Evolutionary conservation across 805 yeast species (phyloP).

Genomic region (Monosporozyma unispora): DNA sequence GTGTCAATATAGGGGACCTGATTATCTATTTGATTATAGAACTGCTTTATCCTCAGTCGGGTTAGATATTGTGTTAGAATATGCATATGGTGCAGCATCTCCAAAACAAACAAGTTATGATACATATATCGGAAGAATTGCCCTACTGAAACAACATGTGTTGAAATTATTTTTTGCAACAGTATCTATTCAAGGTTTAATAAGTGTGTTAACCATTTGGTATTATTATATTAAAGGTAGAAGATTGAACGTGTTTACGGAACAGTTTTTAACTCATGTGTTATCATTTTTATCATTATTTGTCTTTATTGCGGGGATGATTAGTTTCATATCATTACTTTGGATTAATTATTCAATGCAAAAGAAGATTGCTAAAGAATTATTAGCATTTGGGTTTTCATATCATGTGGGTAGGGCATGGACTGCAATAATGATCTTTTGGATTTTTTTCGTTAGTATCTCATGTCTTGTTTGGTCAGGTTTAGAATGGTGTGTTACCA

Average conservation of each 20-base stretch:
- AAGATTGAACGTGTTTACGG: conserved; percentile 14
- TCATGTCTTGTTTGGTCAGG: conserved; percentile 28
- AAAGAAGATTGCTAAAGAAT: conserved; percentile 16
- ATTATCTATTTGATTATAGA: conserved; percentile 24
- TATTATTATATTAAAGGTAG: conserved; percentile 23
- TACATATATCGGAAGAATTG: conserved; percentile 4
- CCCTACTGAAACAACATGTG: conserved; percentile 12
- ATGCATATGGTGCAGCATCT: conserved; percentile 17
- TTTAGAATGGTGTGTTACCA: conserved; percentile 28
- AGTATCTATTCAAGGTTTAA: conserved; percentile 7
- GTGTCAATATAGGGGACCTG: conserved; percentile 14
- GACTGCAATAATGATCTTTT: conserved; percentile 19
- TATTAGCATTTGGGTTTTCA: conserved; percentile 22
- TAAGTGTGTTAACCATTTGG: conserved; percentile 14
- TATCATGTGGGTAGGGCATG: conserved; percentile 20
- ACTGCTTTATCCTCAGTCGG: conserved; percentile 18
- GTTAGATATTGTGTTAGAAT: conserved; percentile 23
- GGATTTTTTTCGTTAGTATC: conserved; percentile 14
- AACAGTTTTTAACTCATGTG: conserved; percentile 16
- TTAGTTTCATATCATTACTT: conserved; percentile 12
- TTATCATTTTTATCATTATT: conserved; percentile 20
- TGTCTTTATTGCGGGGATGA: conserved; percentile 16
- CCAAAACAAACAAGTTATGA: conserved; percentile 9
- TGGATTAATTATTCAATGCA: conserved; percentile 15
- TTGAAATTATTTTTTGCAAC: conserved; percentile 14